These are phyloP conservation scores for Fusarium cyanostomum DNA, from an alignment of 2,329 filamentous ascomycete genomes.

Conservation along the genomic window DNA sequence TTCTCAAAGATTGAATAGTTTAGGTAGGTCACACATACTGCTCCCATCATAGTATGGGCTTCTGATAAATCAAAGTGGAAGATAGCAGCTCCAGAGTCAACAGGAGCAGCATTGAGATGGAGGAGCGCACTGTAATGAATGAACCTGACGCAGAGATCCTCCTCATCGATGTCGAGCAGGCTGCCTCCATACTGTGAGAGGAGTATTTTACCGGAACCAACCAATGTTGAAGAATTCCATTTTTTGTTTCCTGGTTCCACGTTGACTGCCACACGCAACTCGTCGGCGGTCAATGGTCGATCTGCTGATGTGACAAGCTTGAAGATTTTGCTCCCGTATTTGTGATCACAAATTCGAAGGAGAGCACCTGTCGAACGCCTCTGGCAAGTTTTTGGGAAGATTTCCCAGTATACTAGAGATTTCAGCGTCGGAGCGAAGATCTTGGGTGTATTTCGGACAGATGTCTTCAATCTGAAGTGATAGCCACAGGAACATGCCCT, in stretches of 20 bases:
- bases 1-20: background rate
- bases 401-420: background rate
- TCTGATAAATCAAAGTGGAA: background rate
- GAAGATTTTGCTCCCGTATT: background rate
- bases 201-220: rapidly evolving
- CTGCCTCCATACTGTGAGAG: background rate
- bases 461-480: background rate
- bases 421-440: background rate
- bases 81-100: background rate
- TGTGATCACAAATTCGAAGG: rapidly evolving
- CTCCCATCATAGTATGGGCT: background rate
- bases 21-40: background rate
- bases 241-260: background rate
- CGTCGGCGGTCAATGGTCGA: background rate
- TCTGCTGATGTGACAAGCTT: background rate
- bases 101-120: background rate
- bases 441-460: background rate
- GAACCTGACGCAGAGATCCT: background rate
- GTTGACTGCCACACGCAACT: background rate
- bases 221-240: background rate
- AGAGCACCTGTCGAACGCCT: background rate
- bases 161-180: background rate
- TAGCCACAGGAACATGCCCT: background rate
- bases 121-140: background rate
- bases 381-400: background rate